Evolutionary conservation across 257 asterid species (phyloP).

Genomic region (Schizonepeta tenuifolia): DNA sequence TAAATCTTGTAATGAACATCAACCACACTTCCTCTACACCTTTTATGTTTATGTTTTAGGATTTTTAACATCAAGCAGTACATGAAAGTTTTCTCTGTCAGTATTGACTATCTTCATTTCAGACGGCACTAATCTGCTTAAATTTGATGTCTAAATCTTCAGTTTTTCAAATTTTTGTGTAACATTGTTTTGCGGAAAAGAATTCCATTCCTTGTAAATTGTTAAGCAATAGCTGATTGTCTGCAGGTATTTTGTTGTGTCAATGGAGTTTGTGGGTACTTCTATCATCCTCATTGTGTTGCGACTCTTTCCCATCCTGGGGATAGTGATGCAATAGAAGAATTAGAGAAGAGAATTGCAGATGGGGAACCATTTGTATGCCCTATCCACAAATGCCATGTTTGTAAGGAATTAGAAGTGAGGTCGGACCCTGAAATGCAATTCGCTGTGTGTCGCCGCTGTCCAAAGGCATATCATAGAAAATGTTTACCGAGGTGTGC

Average conservation of each 20-base stretch:
- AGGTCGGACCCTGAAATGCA: conserved; percentile 52
- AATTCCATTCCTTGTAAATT: neutral
- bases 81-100: neutral
- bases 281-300: conserved; percentile 86
- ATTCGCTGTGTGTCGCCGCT: conserved; percentile 96
- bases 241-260: conserved; percentile 87
- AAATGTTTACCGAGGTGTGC: conserved; percentile 96
- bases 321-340: conserved; percentile 53
- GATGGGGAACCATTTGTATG: conserved; percentile 81
- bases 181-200: conserved; percentile 1
- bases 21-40: neutral
- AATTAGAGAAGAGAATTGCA: conserved; percentile 54
- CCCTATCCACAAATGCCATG: conserved; percentile 76
- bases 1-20: neutral
- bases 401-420: conserved; percentile 72
- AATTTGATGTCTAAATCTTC: conserved; percentile 5
- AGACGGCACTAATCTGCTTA: neutral
- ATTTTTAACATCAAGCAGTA: neutral
- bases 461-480: conserved; percentile 91
- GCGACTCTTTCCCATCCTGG: conserved; percentile 67
- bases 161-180: conserved; percentile 4
- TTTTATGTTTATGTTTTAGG: neutral
- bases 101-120: conserved; percentile 6
- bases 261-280: conserved; percentile 87
- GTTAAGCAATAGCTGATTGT: conserved; percentile 14